Evolutionary conservation across 371 early-diverging fungal genomes (phyloP), one percentile per base, ranked within the genome.

Genomic region (Mortierella sp.): DNA sequence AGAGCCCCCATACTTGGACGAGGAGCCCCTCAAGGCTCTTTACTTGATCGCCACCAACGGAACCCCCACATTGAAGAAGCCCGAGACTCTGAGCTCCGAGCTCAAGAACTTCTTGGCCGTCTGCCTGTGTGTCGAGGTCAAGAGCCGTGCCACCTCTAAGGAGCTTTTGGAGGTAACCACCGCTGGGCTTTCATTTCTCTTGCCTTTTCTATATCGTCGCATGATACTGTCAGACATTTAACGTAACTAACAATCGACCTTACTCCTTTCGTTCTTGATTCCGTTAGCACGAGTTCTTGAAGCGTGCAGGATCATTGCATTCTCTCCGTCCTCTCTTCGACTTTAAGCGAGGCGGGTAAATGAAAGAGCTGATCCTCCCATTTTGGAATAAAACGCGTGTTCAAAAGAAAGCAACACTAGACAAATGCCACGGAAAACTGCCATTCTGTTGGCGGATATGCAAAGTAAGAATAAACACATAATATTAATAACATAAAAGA

Each of bases 11-110:
- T 99, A 99, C 87, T 88, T 98, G 84, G 97, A 98, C 75, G 99
- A 97, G 88, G 96, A 97, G 80, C 96, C 98, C 27, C 89, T 98
- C 72, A 97, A 97, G 90, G 99, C 99, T 1, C 90, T 99, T 49
- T 98, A 98, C 86, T 88, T 98, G 76, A 98, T 98, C 88, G 98
- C 98, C 14, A 99, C 99, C 46, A 98, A 98, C 84, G 99, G 99
- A 54, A 99, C 98, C 1, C 99, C 99, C 3, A 95, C 96, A 8
- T 89, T 99, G 43, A 96, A 97, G 90, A 85, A 93, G 65, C 98
- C 99, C 18, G 97, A 96, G 76, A 90, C 91, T 74, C 86, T 98
- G 76, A 95, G 95, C 76, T 87, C 90, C n/a, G 94, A 94, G 54
- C 92, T 98, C 75, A 97, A 97, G 91, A 91, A 93, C 76, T 97